Conservation (phyloP, 1,284 basidiomycete species). For the Papiliotrema terrestris region DNA sequence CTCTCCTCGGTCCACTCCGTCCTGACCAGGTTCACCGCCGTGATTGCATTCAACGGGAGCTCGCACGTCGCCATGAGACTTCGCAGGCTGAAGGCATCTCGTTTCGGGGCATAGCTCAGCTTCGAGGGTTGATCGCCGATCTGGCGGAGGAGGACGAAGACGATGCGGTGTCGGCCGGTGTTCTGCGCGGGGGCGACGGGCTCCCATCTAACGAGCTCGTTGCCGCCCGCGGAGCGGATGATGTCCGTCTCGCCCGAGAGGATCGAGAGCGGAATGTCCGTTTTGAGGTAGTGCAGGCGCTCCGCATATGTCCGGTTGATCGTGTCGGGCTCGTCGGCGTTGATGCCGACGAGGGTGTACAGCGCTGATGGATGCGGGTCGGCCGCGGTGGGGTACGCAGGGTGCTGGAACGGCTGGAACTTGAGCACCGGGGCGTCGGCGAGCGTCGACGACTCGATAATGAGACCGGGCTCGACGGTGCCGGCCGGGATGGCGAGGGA, state of each 20-base stretch:
- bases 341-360: slow-evolving; percentile 84
- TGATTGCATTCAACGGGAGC: slow-evolving; percentile 18
- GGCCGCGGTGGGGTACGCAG: slow-evolving; percentile 56
- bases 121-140: slow-evolving; percentile 3
- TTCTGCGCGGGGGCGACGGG: slow-evolving; percentile 37
- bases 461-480: slow-evolving; percentile 67
- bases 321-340: slow-evolving; percentile 80
- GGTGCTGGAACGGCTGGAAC: slow-evolving; percentile 32
- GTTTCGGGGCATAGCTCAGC: slow-evolving; percentile 4
- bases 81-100: slow-evolving; percentile 34
- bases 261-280: slow-evolving; percentile 74
- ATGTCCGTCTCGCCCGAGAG: slow-evolving; percentile 52
- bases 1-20: slow-evolving; percentile 33
- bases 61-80: slow-evolving; percentile 15
- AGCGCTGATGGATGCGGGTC: slow-evolving; percentile 58
- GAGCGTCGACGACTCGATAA: slow-evolving; percentile 59
- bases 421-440: slow-evolving; percentile 12
- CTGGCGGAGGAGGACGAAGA: slow-evolving; percentile 35
- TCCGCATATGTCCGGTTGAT: slow-evolving; percentile 63
- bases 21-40: slow-evolving; percentile 35
- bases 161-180: slow-evolving; percentile 35
- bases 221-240: slow-evolving; percentile 21
- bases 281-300: slow-evolving; percentile 84
- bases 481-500: slow-evolving; percentile 37
- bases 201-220: slow-evolving; percentile 37